phyloP scores from a whole-genome alignment of 345 rosid genomes.

The Citrus inodora region DNA sequence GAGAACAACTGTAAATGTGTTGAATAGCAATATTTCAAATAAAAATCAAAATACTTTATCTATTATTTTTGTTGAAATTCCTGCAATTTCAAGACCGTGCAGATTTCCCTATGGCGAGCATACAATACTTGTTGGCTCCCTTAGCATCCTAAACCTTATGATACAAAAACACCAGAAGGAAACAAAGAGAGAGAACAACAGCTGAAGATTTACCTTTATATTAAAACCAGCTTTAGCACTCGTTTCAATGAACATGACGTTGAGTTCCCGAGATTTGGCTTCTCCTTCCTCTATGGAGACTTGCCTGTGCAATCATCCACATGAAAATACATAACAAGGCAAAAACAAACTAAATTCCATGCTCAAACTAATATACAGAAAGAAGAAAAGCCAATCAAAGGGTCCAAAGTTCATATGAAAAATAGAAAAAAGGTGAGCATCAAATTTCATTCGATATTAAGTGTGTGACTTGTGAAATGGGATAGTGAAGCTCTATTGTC shows the following conservation, averaged over 20 bases:
- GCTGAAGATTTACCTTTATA: conserved; percentile 31
- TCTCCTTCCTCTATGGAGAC: conserved; percentile 38
- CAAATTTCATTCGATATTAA: background rate
- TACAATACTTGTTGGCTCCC: background rate
- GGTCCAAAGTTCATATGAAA: background rate
- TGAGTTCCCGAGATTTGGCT: conserved; percentile 25
- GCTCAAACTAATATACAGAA: background rate
- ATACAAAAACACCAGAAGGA: background rate
- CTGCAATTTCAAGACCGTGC: background rate
- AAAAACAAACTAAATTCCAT: background rate
- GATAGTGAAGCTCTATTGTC: background rate
- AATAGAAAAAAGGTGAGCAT: background rate
- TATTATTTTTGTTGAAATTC: too few relatives aligned
- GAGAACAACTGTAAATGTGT: background rate
- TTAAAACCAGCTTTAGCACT: conserved; percentile 30
- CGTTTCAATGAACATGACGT: conserved; percentile 30
- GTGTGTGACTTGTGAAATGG: background rate
- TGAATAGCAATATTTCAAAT: background rate
- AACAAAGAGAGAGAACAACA: background rate
- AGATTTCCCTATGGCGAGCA: background rate
- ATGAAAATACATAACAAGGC: background rate
- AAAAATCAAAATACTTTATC: background rate
- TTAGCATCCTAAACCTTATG: background rate
- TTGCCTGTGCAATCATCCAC: conserved; percentile 29
- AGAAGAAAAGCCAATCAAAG: background rate